A percentile compares a stretch with the other conserved stretches of the same genome.
Evolutionary conservation across 495 filamentous ascomycete genomes (phyloP).

Genomic region (Parmelia sp.): DNA sequence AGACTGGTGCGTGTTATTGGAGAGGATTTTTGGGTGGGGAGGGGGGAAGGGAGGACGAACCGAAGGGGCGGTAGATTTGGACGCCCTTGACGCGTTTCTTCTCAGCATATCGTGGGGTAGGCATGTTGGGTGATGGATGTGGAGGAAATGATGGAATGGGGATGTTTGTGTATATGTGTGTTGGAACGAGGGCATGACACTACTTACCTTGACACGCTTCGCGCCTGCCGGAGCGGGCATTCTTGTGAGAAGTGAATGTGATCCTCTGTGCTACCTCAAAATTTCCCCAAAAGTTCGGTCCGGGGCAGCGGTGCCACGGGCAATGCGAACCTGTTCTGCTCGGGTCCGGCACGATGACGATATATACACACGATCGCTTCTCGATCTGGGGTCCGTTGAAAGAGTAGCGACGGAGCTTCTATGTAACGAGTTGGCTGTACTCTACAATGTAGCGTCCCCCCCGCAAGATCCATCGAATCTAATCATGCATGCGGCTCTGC

Average conservation of each 20-base stretch:
- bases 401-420: not conserved
- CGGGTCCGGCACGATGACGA: no score
- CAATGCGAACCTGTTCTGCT: no score
- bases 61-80: conserved; percentile 69
- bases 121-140: conserved; percentile 10
- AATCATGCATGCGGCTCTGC: conserved; percentile 9
- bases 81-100: conserved; percentile 54
- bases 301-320: no score
- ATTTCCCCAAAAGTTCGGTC: no score
- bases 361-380: no score
- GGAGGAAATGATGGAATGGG: not conserved
- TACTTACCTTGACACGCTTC: conserved; percentile 53
- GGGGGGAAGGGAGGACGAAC: conserved; percentile 30
- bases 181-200: no score
- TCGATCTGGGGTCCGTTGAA: no score
- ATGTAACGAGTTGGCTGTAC: not conserved
- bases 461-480: not conserved
- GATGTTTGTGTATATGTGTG: not conserved
- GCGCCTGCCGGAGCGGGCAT: conserved; percentile 53
- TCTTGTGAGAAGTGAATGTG: not conserved
- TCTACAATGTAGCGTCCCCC: not conserved
- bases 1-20: conserved; percentile 41
- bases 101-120: conserved; percentile 12
- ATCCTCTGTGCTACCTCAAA: not conserved
- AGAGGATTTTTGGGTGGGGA: not conserved